Evolutionary conservation across 2,329 filamentous ascomycete genomes (phyloP), one percentile per base, ranked within the genome.

Genomic region (Colletotrichum cordylinicola): DNA sequence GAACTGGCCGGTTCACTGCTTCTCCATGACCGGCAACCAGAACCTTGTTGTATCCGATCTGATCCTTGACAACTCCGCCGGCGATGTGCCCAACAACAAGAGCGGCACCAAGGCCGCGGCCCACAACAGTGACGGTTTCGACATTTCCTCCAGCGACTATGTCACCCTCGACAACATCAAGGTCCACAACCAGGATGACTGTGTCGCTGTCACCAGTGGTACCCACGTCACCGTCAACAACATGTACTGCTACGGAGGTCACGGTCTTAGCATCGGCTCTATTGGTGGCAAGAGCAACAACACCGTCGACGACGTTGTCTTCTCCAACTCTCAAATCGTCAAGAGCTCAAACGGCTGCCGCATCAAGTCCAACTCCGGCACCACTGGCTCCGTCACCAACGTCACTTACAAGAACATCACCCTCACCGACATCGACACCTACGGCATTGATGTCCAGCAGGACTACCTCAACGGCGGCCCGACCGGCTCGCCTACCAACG

Each of bases 201-300:
- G 87, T 73, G 82, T 87, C 2, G 86, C 86, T 6, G 86, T 86
- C 78, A 88, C 88, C 75, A 83, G 84, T 0, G 84, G 85, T 12
- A 80, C 83, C 69, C 84, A 86, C 60, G 81, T 86, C 29, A 84
- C 83, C 4, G 85, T 88, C 7, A 79, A 82, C 18, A 81, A 81
- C 6, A 82, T 89, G 29, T 85, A 83, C 48, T 90, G 88, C 79
- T 85, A 81, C 4, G 87, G 87, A 18, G 87, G 85, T 10, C 88
- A 88, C 62, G 87, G 88, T 9, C 78, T 89, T 10, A 88, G 85
- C 2, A 86, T 89, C 7, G 88, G 88, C 6, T 87, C 85, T 3
- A 80, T 89, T 8, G 88, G 87, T 0, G 84, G 84, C 52, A 79
- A 79, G 9, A 70, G 62, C 56, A 80, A 81, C n/a, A 87, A 88